A percentile compares a stretch with the other conserved stretches of the same genome.
These are phyloP conservation scores for Verticillium longisporum DNA, from an alignment of 2,329 filamentous ascomycete species.

Conservation along the genomic window DNA sequence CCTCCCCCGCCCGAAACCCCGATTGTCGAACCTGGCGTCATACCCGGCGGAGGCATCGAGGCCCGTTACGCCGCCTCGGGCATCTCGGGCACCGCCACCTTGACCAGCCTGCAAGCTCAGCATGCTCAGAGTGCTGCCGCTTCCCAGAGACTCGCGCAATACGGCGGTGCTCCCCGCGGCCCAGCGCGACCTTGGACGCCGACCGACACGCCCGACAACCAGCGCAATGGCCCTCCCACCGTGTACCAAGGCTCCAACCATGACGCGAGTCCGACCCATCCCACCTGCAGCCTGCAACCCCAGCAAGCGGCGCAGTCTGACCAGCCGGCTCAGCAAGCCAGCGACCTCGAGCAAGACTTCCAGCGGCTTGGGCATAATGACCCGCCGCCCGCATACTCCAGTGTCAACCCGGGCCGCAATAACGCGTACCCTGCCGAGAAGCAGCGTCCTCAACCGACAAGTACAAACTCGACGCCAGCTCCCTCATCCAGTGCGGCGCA, in stretches of 20 bases:
- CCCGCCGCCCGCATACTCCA: constrained; percentile 93
- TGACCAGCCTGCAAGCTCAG: constrained; percentile 63
- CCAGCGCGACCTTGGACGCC: constrained; percentile 81
- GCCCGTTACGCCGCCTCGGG: constrained; percentile 86
- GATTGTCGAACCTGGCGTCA: constrained; percentile 61
- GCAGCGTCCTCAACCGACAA: constrained; percentile 37
- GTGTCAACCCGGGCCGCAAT: constrained; percentile 49
- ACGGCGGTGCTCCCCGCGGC: constrained; percentile 45
- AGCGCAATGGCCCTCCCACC: constrained; percentile 82
- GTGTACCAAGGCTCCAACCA: constrained; percentile 83
- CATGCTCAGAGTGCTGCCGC: constrained; percentile 68
- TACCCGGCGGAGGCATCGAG: constrained; percentile 78
- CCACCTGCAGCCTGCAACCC: constrained; percentile 34
- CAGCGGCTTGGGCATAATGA: constrained; percentile 75
- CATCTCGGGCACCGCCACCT: constrained; percentile 77
- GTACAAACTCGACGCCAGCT: constrained; percentile 17
- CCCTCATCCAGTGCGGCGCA: constrained; percentile 21
- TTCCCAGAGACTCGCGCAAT: constrained; percentile 73
- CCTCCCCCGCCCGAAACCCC: constrained; percentile 94
- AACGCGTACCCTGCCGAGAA: constrained; percentile 76
- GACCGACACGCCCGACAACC: constrained; percentile 79
- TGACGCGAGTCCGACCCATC: constrained; percentile 45
- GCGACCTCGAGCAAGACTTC: constrained; percentile 79
- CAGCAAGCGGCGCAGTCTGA: constrained; percentile 26
- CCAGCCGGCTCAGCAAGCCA: constrained; percentile 41